Evolutionary conservation across 2,329 filamentous ascomycete species (phyloP), one percentile per base, ranked within the genome.

Genomic region (Aspergillus sp.): DNA sequence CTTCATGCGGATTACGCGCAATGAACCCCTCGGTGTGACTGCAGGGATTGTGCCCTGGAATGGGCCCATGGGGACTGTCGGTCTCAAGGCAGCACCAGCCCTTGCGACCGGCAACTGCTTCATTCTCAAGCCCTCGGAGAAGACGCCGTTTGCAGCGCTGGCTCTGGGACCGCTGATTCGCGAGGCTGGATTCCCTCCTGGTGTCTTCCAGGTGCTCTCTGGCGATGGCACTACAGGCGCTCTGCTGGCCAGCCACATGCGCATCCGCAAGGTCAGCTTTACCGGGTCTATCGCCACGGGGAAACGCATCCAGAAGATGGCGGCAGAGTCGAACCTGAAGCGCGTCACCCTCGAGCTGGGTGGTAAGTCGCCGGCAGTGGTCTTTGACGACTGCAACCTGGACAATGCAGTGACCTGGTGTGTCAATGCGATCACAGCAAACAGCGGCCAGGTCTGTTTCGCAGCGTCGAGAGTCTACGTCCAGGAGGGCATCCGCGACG

Each of bases 61-160:
- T 49, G 56, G 48, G 3, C 61, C 61, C 3, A 2, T 62, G 3
- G 56, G 24, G 2, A 52, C 39, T 0, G 19, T 51, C 11, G 56
- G 52, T 8, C 17, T 58, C 14, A 62, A 52, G 54, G 59, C 52
- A 55, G 58, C 52, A 43, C 59, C 52, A 59, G 48, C 54, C 2
- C 47, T 52, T 49, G 86, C 86, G 1, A 84, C 85, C 2, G 87
- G 87, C 1, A 90, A 87, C 69, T 84, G 85, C 2, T 87, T 91
- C 80, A 80, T 92, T 15, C 78, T 83, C 37, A 90, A 90, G 11
- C 84, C 85, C 2, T 86, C 86, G 1, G 87, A 90, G 69, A 80
- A 80, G 3, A 83, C 83, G 0, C 79, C 85, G 6, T 80, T 74
- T 0, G 65, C 80, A 2, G 80, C 80, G 0, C 72, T 83, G 7